Base-by-base conservation (phyloP, 2,329 filamentous ascomycete species). In the Ophiostoma perfectum region DNA sequence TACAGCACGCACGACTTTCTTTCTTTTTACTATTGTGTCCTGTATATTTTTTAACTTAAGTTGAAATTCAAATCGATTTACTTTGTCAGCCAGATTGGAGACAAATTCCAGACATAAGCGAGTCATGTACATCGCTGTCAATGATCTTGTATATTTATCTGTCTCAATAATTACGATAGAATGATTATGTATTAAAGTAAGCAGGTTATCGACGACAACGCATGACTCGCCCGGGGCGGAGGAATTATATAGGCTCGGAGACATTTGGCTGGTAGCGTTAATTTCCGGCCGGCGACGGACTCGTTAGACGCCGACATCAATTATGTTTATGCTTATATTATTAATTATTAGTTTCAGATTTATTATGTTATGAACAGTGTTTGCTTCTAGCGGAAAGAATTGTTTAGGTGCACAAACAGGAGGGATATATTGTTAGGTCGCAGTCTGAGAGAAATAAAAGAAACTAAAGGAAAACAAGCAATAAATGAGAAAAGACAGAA, bases 381-480 rank as follows among this genome's bases (percentile, higher is more conserved):
- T 27, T 27, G 27, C 27, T 27, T 27, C 27, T 27, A 27, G 27
- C 27, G 27, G 27, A 27, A 27, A 27, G 27, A 27, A 27, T 27
- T 27, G 1, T 27, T 27, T 27, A 27, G 27, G 27, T 27, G 27
- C 27, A 55, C 7, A 55, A 55, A 55, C 49, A 55, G 49, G 9
- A 55, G 49, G 49, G 49, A 55, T 55, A 55, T 55, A 55, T 55
- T 55, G 49, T 27, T 27, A 27, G 27, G n/a, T 47, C 45, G 49
- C 49, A 55, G 8, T 55, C 49, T 27, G 14, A 14, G 49, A 27
- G 6, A 18, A 52, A 16, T 47, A 16, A 55, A 55, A 27, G 49
- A 27, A 49, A 18, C 5, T 18, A 49, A 27, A 55, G 11, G 5
- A 47, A 47, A 14, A 16, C 5, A 47, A 11, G 45, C 14, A 1